These are phyloP conservation scores for Biscutella laevigata DNA, from an alignment of 441 rosid species.

Conservation along the genomic window DNA sequence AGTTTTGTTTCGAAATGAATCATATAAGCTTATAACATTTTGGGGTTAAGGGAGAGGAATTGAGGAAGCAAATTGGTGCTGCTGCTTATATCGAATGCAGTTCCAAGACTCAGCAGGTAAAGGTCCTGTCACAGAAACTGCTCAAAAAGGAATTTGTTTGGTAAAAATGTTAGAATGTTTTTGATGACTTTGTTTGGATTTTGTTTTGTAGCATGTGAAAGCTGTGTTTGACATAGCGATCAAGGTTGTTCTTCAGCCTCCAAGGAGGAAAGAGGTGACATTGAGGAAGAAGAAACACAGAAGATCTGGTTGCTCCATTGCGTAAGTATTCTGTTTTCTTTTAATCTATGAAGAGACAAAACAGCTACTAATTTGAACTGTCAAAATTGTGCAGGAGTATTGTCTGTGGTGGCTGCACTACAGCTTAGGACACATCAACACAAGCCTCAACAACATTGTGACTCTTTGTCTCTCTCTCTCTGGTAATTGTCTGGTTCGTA, in stretches of 20 bases:
- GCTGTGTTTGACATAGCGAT: slow-evolving; percentile 88
- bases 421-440: slow-evolving; percentile 34
- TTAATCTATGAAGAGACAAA: not conserved
- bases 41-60: slow-evolving; percentile 71
- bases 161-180: not conserved
- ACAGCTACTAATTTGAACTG: not conserved
- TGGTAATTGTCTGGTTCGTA: slow-evolving; percentile 6
- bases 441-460: not conserved
- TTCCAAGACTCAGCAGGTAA: slow-evolving; percentile 95
- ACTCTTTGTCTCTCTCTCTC: not conserved
- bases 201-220: slow-evolving; percentile 71
- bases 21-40: not conserved
- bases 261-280: slow-evolving; percentile 65
- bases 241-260: slow-evolving; percentile 93
- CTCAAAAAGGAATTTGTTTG: not conserved
- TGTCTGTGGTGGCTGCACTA: slow-evolving; percentile 74
- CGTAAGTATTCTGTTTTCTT: slow-evolving; percentile 38
- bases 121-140: no score
- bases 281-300: slow-evolving; percentile 58
- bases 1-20: not conserved
- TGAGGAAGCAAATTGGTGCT: slow-evolving; percentile 93
- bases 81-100: slow-evolving; percentile 95
- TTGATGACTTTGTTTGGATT: not conserved
- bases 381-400: slow-evolving; percentile 44
- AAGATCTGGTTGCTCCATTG: slow-evolving; percentile 59